A percentile compares a stretch with the other conserved stretches of the same genome.
Conservation (phyloP, 169 alveolate species). For the Blepharisma undulans region DNA sequence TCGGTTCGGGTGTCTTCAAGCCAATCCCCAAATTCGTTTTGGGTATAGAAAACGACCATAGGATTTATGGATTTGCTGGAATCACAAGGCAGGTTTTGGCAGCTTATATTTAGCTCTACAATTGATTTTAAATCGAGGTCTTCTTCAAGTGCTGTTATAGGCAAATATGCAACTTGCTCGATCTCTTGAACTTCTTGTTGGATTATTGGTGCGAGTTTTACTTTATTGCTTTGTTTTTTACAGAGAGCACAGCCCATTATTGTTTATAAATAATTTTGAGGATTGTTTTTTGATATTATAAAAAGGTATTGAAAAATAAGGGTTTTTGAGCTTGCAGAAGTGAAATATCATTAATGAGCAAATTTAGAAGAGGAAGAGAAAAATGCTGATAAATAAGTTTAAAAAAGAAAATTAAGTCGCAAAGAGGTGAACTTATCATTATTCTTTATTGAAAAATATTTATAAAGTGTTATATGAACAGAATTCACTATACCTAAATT, state of each 20-base stretch:
- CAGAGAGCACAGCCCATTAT: not conserved
- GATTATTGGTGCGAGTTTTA: not conserved
- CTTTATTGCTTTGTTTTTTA: not conserved
- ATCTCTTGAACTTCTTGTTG: not conserved
- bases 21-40: not conserved
- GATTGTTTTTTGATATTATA: not conserved
- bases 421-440: not conserved
- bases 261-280: not conserved
- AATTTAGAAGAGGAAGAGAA: not conserved
- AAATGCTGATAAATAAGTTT: not conserved
- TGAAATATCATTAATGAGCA: not conserved
- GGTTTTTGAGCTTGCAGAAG: not conserved
- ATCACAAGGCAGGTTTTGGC: not conserved
- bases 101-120: constrained; percentile 6
- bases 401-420: too few relatives aligned
- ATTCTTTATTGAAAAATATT: not conserved
- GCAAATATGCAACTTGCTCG: constrained; percentile 1
- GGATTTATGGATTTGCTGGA: not conserved
- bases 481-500: too few relatives aligned
- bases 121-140: not conserved
- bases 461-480: too few relatives aligned
- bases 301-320: not conserved
- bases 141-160: not conserved
- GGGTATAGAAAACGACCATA: not conserved
- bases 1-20: constrained; percentile 65